phyloP scores from a whole-genome alignment of 331 rosid species.

The Erythrophleum ivorense region DNA sequence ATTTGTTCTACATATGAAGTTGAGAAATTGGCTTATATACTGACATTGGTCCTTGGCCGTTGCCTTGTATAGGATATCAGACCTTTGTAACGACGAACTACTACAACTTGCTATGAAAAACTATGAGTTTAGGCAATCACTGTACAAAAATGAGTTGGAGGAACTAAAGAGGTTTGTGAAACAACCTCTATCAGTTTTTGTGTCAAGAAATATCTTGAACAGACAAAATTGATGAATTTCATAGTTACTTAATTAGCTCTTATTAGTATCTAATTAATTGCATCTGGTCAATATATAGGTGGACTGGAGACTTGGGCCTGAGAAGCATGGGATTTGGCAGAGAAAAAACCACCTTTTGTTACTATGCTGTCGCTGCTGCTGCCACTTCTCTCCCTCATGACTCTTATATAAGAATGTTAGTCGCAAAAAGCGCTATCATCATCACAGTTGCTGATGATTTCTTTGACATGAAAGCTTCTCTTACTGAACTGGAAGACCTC shows the following conservation, averaged over 20 bases:
- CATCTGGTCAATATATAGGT: constrained; percentile 27
- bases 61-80: constrained; percentile 43
- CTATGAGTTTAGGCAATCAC: constrained; percentile 44
- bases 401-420: constrained; percentile 42
- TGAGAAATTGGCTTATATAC: not conserved
- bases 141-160: constrained; percentile 50
- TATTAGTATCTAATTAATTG: not conserved
- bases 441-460: constrained; percentile 59
- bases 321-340: constrained; percentile 55
- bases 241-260: not conserved
- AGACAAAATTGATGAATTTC: not conserved
- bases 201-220: not conserved
- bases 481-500: constrained; percentile 41
- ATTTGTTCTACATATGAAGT: not conserved
- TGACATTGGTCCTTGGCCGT: not conserved
- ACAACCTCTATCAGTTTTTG: not conserved
- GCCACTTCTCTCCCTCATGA: constrained; percentile 38
- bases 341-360: constrained; percentile 55
- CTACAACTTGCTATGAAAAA: constrained; percentile 44
- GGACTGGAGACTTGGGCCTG: constrained; percentile 43
- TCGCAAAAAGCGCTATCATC: constrained; percentile 51
- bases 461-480: constrained; percentile 51
- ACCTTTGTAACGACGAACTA: constrained; percentile 34
- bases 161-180: constrained; percentile 44
- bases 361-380: constrained; percentile 45